phyloP scores from a whole-genome alignment of 2,329 filamentous ascomycete genomes.

The Arachnopeziza araneosa region DNA sequence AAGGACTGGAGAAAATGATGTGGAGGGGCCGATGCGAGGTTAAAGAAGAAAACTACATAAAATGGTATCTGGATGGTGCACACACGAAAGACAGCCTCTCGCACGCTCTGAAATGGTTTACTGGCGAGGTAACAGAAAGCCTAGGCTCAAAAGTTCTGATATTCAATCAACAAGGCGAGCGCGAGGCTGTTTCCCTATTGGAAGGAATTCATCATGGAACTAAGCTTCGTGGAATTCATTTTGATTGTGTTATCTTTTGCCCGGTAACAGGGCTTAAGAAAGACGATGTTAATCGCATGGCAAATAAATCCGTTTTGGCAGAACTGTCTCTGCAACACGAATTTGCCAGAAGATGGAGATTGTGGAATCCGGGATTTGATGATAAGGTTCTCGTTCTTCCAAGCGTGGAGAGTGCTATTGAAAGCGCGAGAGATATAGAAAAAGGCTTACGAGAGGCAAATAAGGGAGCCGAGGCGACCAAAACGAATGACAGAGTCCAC shows the following conservation, averaged over 20 bases:
- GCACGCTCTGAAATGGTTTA: conserved; percentile 78
- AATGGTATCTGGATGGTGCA: conserved; percentile 89
- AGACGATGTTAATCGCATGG: conserved; percentile 52
- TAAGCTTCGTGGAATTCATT: conserved; percentile 43
- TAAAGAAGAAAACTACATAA: conserved; percentile 51
- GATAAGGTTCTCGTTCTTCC: conserved; percentile 36
- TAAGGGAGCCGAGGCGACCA: conserved; percentile 12
- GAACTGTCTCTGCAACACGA: conserved; percentile 61
- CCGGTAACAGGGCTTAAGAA: conserved; percentile 42
- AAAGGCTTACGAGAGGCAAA: conserved; percentile 1
- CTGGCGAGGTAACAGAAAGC: conserved; percentile 34
- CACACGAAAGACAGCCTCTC: conserved; percentile 89
- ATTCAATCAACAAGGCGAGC: conserved; percentile 75
- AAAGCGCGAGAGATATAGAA: conserved; percentile 33
- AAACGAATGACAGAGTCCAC: conserved; percentile 18
- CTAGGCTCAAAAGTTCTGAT: conserved; percentile 54
- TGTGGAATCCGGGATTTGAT: conserved; percentile 27
- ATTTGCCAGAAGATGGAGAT: conserved; percentile 33
- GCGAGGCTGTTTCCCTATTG: conserved; percentile 43
- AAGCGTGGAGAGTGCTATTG: conserved; percentile 49
- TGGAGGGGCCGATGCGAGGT: conserved; percentile 76
- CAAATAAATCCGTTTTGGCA: conserved; percentile 35
- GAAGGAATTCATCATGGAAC: conserved; percentile 42
- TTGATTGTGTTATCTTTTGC: conserved; percentile 75
- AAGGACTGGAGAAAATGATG: conserved; percentile 68